These are phyloP conservation scores for Candida lessepsii DNA, from an alignment of 805 yeast species.

Conservation along the genomic window DNA sequence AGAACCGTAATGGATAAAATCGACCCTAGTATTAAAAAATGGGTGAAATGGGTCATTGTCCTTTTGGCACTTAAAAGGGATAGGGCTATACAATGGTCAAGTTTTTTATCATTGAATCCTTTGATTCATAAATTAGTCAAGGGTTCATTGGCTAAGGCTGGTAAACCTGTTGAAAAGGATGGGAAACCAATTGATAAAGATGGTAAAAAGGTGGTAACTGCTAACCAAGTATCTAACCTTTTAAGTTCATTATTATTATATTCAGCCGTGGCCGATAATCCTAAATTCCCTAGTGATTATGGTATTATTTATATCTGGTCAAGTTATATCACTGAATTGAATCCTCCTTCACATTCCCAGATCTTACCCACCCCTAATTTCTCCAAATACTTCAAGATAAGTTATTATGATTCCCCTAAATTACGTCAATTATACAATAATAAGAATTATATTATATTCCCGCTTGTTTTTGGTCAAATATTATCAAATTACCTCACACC, in stretches of 20 bases:
- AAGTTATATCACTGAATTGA: slow-evolving; percentile 28
- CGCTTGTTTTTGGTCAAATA: slow-evolving; percentile 38
- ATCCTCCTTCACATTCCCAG: slow-evolving; percentile 33
- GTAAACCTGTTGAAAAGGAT: background rate
- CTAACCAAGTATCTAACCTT: slow-evolving; percentile 11
- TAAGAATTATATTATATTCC: slow-evolving; percentile 35
- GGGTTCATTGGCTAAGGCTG: background rate
- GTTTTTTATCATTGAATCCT: slow-evolving; percentile 35
- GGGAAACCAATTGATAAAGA: background rate
- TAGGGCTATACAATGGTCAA: slow-evolving; percentile 27
- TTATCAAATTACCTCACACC: slow-evolving; percentile 43
- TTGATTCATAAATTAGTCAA: slow-evolving; percentile 18
- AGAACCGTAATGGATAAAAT: background rate
- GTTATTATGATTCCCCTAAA: slow-evolving; percentile 20
- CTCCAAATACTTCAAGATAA: slow-evolving; percentile 25
- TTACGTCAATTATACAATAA: slow-evolving; percentile 23
- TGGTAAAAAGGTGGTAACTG: background rate
- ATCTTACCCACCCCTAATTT: slow-evolving; percentile 27
- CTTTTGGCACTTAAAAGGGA: slow-evolving; percentile 24
- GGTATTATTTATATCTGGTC: slow-evolving; percentile 32
- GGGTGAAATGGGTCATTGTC: slow-evolving; percentile 28
- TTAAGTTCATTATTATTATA: slow-evolving; percentile 13
- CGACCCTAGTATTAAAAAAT: slow-evolving; percentile 20
- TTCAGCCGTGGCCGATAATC: slow-evolving; percentile 25
- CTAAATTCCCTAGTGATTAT: slow-evolving; percentile 38